Evolutionary conservation across 495 filamentous ascomycete species (phyloP).

Genomic region (Annulohypoxylon nitens): DNA sequence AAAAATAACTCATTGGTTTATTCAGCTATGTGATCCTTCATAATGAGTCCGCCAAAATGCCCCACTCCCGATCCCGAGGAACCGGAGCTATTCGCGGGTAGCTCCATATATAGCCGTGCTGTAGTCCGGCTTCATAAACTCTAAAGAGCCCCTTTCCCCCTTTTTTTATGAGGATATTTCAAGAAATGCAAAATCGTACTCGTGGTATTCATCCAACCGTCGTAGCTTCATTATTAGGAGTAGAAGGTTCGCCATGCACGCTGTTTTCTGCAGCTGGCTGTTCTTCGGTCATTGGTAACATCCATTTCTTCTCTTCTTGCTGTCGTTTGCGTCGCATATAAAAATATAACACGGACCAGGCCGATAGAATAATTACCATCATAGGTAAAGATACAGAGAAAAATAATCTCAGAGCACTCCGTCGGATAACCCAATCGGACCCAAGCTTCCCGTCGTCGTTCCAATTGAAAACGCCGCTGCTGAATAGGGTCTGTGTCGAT

Average conservation of each 20-base stretch:
- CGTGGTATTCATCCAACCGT: neutral
- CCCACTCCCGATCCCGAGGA: neutral
- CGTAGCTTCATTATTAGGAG: neutral
- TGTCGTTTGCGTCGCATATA: conserved; percentile 33
- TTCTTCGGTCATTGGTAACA: conserved; percentile 9
- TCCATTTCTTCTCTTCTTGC: conserved; percentile 5
- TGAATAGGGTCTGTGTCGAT: conserved; percentile 51
- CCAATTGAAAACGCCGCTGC: conserved; percentile 51
- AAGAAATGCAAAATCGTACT: neutral
- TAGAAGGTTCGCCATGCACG: neutral
- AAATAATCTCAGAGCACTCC: conserved; percentile 37
- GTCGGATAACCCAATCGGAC: conserved; percentile 40
- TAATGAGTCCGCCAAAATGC: neutral
- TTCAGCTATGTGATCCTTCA: neutral
- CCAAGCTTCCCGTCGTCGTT: conserved; percentile 39
- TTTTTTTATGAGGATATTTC: neutral
- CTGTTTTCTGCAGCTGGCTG: neutral
- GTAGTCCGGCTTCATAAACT: neutral
- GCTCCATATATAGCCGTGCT: conserved; percentile 28
- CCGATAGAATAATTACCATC: conserved; percentile 42
- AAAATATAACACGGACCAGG: conserved; percentile 37
- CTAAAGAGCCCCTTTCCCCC: neutral
- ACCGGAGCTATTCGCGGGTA: neutral
- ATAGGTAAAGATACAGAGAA: conserved; percentile 44
- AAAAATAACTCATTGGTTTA: neutral